Evolutionary conservation across 1,139 yeast genomes (phyloP), one percentile per base, ranked within the genome.

Genomic region (Yarrowia galli): DNA sequence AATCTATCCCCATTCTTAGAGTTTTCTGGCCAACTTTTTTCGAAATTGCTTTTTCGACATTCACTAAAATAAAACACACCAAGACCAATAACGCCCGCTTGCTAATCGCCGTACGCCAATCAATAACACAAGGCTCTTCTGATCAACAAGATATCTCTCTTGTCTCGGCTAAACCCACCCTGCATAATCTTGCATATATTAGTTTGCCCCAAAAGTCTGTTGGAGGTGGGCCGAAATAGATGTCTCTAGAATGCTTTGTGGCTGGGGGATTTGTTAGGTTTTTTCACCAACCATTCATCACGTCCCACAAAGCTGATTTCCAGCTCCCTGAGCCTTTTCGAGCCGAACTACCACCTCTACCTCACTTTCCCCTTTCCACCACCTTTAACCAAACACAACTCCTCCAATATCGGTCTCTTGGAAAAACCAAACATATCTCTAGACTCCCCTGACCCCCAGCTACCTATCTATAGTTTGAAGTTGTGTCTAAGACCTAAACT

Each of bases 171-270:
- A 18, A 3, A 20, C 15, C n/a, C 32, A 45, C 49, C 49, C 49
- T 45, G 49, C 49, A 45, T 42, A 42, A 42, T 42, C 49, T 45
- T 23, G 49, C 49, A 45, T 45, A 22, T 3, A 43, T 45, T 15
- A 16, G 16, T n/a, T 6, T 20, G n/a, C 43, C 3, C 7, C n/a
- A n/a, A n/a, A 40, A 16, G 16, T 13, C 16, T 6, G 13, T 38
- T 38, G 13, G 8, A 15, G 13, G 7, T 38, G 15, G 42, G 42
- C 15, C 8, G 22, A n/a, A 4, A n/a, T 40, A 8, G 8, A 6
- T 28, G 32, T 28, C 9, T 28, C 1, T 28, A 6, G 3, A 28
- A 6, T 5, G 32, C 10, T 8, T 28, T 28, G 32, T 28, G 9
- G 32, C n/a, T n/a, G n/a, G n/a, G 6, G 8, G 32, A 5, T 3